phyloP scores from a whole-genome alignment of 192 early-diverging fungal genomes.

The Coemansia sp. region DNA sequence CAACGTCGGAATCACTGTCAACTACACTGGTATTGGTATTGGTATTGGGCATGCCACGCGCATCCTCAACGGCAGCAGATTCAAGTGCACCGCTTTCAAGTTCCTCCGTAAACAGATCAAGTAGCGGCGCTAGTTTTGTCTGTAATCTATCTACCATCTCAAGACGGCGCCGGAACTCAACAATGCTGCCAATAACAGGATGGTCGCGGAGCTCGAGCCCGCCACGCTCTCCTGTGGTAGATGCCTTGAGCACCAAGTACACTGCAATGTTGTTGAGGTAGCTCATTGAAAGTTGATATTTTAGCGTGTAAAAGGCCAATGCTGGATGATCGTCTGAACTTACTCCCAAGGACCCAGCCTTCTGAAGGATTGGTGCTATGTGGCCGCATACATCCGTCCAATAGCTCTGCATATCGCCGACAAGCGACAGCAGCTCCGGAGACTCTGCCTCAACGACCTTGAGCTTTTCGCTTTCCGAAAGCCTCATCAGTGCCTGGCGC shows the following conservation, averaged over 20 bases:
- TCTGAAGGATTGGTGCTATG: slow-evolving; percentile 27
- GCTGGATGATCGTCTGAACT: slow-evolving; percentile 45
- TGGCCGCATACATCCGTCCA: slow-evolving; percentile 41
- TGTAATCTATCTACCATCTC: slow-evolving; percentile 69
- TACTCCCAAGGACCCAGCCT: slow-evolving; percentile 28
- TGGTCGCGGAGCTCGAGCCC: slow-evolving; percentile 67
- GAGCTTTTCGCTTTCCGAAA: slow-evolving; percentile 63
- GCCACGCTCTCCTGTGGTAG: slow-evolving; percentile 53
- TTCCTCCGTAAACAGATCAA: slow-evolving; percentile 55
- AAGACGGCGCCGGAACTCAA: slow-evolving; percentile 71
- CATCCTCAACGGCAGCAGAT: background rate
- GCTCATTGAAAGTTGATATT: slow-evolving; percentile 61
- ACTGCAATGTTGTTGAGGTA: slow-evolving; percentile 91
- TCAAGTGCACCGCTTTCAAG: slow-evolving; percentile 49
- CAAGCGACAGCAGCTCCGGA: slow-evolving; percentile 71
- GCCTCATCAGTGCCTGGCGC: slow-evolving; percentile 45
- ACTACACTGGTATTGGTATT: background rate
- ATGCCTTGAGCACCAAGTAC: slow-evolving; percentile 72
- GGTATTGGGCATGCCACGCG: too few relatives aligned
- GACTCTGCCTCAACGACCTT: slow-evolving; percentile 70
- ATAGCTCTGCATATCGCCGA: slow-evolving; percentile 54
- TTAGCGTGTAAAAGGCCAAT: slow-evolving; percentile 47
- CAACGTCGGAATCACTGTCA: slow-evolving; percentile 20
- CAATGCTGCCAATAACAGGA: slow-evolving; percentile 81
- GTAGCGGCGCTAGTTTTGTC: slow-evolving; percentile 56